These are phyloP conservation scores for Diaporthe caulivora DNA, from an alignment of 2,329 filamentous ascomycete genomes.

Conservation along the genomic window DNA sequence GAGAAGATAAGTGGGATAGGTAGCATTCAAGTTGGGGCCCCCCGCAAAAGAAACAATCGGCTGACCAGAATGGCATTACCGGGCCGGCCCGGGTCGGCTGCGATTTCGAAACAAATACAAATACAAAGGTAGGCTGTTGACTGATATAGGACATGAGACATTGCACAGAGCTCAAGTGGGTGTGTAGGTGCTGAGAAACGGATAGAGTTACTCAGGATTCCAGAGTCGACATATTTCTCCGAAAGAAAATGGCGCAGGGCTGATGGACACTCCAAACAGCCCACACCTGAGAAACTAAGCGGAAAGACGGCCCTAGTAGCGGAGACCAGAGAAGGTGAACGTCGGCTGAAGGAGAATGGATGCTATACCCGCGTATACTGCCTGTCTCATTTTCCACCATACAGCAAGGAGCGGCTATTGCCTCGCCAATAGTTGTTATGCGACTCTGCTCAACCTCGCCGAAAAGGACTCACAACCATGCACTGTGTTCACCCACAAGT, in stretches of 20 bases:
- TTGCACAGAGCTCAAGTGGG: not conserved
- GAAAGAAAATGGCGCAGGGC: not conserved
- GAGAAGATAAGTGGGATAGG: not conserved
- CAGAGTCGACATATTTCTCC: not conserved
- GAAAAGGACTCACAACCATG: not conserved
- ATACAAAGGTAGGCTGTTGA: not conserved
- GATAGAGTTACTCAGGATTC: not conserved
- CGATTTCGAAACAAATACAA: not conserved
- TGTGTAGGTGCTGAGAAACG: not conserved
- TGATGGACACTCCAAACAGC: not conserved
- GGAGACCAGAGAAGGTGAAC: not conserved
- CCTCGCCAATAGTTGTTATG: not conserved
- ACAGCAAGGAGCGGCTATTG: not conserved
- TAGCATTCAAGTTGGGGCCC: not conserved
- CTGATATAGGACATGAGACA: not conserved
- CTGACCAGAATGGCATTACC: not conserved
- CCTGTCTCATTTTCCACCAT: not conserved
- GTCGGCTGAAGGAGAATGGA: not conserved
- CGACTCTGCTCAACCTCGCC: too few species aligned
- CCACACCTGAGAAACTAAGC: not conserved
- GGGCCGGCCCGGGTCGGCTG: constrained; percentile 2
- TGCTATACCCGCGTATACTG: not conserved
- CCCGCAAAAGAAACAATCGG: not conserved
- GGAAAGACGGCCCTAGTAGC: not conserved
- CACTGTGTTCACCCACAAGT: not conserved